A percentile compares a stretch with the other conserved stretches of the same genome.
phyloP scores from a whole-genome alignment of 2,329 filamentous ascomycete species.

The Aspergillus sp. region DNA sequence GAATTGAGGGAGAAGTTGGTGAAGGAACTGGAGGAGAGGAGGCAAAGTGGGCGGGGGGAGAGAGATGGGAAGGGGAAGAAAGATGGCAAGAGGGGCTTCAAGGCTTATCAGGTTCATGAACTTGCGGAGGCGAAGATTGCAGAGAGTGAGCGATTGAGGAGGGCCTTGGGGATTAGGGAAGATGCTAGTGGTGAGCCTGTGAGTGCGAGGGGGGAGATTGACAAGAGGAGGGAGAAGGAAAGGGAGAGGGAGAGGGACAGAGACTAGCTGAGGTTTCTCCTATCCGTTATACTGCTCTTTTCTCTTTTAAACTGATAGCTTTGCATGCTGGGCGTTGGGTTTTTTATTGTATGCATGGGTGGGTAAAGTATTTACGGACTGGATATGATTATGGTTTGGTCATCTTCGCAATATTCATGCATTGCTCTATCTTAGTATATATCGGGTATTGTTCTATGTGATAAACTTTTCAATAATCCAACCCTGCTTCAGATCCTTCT shows the following conservation, averaged over 20 bases:
- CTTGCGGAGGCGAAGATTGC: slow-evolving; percentile 93
- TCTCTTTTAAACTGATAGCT: background rate
- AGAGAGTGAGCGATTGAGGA: slow-evolving; percentile 85
- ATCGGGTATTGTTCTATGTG: slow-evolving; percentile 18
- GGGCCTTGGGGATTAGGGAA: slow-evolving; percentile 80
- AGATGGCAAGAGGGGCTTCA: slow-evolving; percentile 58
- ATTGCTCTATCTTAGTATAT: background rate
- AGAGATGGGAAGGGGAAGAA: slow-evolving; percentile 27
- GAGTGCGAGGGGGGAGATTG: slow-evolving; percentile 19
- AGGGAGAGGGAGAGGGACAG: slow-evolving; percentile 13
- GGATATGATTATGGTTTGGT: background rate
- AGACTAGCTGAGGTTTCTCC: background rate
- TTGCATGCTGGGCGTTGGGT: background rate
- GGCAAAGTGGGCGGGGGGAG: slow-evolving; percentile 21
- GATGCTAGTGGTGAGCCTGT: slow-evolving; percentile 75
- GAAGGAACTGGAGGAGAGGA: slow-evolving; percentile 53
- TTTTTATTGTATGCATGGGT: background rate
- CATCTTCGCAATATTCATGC: background rate
- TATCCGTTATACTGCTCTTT: background rate
- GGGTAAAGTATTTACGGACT: background rate
- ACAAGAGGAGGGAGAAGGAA: slow-evolving; percentile 15
- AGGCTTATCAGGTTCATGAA: slow-evolving; percentile 93
- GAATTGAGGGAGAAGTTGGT: slow-evolving; percentile 64
- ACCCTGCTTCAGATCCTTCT: slow-evolving; percentile 67
- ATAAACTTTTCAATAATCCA: slow-evolving; percentile 68